Evolutionary conservation across 108 stramenopile genomes (phyloP), one percentile per base, ranked within the genome.

Genomic region (Parietichytrium sp.): DNA sequence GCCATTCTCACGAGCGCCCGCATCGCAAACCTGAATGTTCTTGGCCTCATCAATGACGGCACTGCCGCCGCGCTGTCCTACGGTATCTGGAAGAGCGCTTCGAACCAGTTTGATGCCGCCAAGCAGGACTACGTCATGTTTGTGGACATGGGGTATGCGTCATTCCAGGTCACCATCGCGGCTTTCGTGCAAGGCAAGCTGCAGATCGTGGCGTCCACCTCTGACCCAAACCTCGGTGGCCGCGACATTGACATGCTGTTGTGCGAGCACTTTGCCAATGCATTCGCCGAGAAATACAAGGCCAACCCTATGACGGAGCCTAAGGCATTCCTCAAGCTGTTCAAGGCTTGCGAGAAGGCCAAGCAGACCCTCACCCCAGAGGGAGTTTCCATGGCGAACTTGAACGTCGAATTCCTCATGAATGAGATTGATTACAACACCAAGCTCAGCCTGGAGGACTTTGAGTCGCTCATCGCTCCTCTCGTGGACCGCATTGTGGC

Each of bases 61-160:
- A 99, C 96, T 7, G 96, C 98, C 30, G 91, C 91, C 3, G 98
- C 98, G 27, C 84, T 97, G 42, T 93, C 94, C n/a, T 99, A 95
- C 87, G 98, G 98, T n/a, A 96, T 98, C 85, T 99, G 95, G 93
- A 95, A 95, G 88, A 93, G 93, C 82, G 93, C 96, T 49, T 90
- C 93, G 51, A 94, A 95, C 85, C 92, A 93, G 84, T 96, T 96
- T 80, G 85, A 84, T 33, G 90, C 87, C 79, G 92, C 93, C 36
- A 53, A 90, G 38, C 86, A 92, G 0, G 93, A 93, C 42, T 89
- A 94, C 80, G 93, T 97, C 54, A 91, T 98, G 90, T 89, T 88
- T 50, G 45, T 88, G 45, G 88, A 88, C 61, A 3, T 54, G 48
- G 82, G 82, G 10, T 23, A 82, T 45, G 23, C 55, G 47, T 8